Evolutionary conservation across 768 basidiomycete genomes (phyloP).

Genomic region (Serendipita sp.): DNA sequence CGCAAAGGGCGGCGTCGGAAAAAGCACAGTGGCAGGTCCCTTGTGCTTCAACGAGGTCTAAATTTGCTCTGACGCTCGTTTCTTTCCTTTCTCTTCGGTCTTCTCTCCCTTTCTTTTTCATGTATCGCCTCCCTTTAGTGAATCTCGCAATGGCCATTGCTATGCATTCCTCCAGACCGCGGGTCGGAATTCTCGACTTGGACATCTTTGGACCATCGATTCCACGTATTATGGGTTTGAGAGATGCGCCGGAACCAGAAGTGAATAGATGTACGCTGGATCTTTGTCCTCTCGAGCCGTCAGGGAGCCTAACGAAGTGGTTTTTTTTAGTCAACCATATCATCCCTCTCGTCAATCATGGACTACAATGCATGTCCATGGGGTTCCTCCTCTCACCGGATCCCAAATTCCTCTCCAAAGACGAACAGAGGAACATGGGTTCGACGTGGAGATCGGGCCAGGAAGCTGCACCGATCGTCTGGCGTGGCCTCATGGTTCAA

Average conservation of each 20-base stretch:
- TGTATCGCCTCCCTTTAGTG: conserved; percentile 27
- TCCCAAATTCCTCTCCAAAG: conserved; percentile 33
- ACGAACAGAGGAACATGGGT: conserved; percentile 27
- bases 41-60: neutral
- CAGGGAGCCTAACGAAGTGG: neutral
- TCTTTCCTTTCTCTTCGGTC: conserved; percentile 4
- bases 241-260: conserved; percentile 57
- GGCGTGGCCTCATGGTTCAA: conserved; percentile 97
- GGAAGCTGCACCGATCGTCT: conserved; percentile 67
- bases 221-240: conserved; percentile 85
- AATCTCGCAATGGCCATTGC: conserved; percentile 71
- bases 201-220: conserved; percentile 94
- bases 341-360: conserved; percentile 73
- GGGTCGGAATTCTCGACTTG: conserved; percentile 81
- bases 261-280: conserved; percentile 68
- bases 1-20: conserved; percentile 93
- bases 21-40: conserved; percentile 81
- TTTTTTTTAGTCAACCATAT: conserved; percentile 53
- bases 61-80: neutral
- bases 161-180: conserved; percentile 28
- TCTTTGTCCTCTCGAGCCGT: conserved; percentile 13
- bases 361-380: conserved; percentile 91
- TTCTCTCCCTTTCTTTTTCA: conserved; percentile 8
- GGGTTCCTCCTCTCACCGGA: conserved; percentile 57
- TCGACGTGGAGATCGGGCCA: neutral